A percentile compares a stretch with the other conserved stretches of the same genome.
These are phyloP conservation scores for Penicillium sp. DNA, from an alignment of 2,329 filamentous ascomycete species.

Conservation along the genomic window DNA sequence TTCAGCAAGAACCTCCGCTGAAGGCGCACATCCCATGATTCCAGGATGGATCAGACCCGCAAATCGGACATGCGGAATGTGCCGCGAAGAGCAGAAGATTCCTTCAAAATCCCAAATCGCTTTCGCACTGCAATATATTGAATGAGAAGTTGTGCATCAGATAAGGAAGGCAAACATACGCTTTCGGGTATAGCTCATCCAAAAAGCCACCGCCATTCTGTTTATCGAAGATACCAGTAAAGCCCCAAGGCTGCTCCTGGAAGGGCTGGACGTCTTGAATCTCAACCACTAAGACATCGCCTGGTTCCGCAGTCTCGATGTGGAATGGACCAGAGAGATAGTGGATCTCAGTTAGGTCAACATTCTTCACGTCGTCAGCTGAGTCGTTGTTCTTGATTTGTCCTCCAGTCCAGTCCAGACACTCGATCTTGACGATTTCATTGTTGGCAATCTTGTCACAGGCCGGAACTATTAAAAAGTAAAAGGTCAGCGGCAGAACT, in stretches of 20 bases:
- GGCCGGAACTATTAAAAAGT: slow-evolving; percentile 62
- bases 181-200: slow-evolving; percentile 80
- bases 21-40: slow-evolving; percentile 86
- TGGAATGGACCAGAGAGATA: slow-evolving; percentile 90
- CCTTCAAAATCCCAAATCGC: slow-evolving; percentile 78
- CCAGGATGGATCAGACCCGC: slow-evolving; percentile 88
- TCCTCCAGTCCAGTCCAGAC: slow-evolving; percentile 75
- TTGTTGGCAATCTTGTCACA: slow-evolving; percentile 72
- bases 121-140: slow-evolving; percentile 51
- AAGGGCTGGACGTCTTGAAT: slow-evolving; percentile 93
- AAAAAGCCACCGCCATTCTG: slow-evolving; percentile 86
- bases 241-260: slow-evolving; percentile 83
- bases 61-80: slow-evolving; percentile 85
- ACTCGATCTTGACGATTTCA: slow-evolving; percentile 92
- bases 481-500: not conserved
- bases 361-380: slow-evolving; percentile 82
- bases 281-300: slow-evolving; percentile 81
- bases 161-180: slow-evolving; percentile 51
- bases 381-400: slow-evolving; percentile 88
- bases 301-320: slow-evolving; percentile 78
- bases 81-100: slow-evolving; percentile 78
- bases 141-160: not conserved
- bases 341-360: slow-evolving; percentile 81
- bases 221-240: slow-evolving; percentile 78
- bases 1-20: slow-evolving; percentile 69